Percentiles rank a stretch among this genome's conserved stretches.
Conservation (phyloP, 129 eudicot genomes). For the Apium graveolens region DNA sequence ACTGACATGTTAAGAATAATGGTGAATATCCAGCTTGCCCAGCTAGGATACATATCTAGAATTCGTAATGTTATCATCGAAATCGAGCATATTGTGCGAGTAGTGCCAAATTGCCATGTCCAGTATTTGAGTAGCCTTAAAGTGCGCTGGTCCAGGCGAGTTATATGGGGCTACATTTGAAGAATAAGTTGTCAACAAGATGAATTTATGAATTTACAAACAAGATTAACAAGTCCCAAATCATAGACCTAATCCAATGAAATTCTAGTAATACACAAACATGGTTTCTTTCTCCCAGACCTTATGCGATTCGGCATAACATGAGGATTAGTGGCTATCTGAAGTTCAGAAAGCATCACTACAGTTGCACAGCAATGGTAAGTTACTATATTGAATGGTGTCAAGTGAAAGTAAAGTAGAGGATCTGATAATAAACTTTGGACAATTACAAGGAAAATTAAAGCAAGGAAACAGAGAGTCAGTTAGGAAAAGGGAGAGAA, state of each 20-base stretch:
- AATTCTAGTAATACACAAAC: too few species aligned
- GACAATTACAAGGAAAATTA: not conserved
- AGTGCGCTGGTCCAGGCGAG: constrained; percentile 52
- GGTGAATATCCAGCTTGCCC: constrained; percentile 77
- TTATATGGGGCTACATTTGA: constrained; percentile 55
- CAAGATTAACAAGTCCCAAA: not conserved
- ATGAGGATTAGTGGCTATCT: not conserved
- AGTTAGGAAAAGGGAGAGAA: not conserved
- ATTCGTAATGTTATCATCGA: constrained; percentile 58
- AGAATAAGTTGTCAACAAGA: constrained; percentile 6
- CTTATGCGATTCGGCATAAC: not conserved
- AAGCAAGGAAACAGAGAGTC: too few species aligned
- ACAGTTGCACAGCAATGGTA: not conserved
- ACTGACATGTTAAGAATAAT: constrained; percentile 53
- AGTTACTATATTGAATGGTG: not conserved
- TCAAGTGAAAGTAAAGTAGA: not conserved
- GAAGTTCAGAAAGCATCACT: not conserved
- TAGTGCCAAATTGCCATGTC: constrained; percentile 87
- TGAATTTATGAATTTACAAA: not conserved
- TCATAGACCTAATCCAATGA: not conserved
- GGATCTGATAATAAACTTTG: not conserved
- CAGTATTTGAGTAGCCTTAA: constrained; percentile 63
- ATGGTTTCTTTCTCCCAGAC: not conserved
- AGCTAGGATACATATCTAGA: constrained; percentile 57
- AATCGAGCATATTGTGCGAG: constrained; percentile 73